Base-by-base conservation (phyloP, 768 basidiomycete genomes). In the Cystobasidium ongulense region DNA sequence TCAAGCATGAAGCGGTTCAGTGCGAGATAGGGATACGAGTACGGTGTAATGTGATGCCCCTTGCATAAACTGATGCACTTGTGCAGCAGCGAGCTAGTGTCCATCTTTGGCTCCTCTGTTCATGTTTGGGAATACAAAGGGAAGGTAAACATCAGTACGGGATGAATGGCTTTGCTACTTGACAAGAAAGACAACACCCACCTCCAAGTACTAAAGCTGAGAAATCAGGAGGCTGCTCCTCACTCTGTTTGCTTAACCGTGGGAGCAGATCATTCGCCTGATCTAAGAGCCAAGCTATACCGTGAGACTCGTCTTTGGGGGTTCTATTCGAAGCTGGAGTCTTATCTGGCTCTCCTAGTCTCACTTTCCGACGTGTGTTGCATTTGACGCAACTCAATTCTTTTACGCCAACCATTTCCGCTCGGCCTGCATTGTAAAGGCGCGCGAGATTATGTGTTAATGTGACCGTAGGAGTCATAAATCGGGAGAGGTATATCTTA, bases 21-120 rank as follows among this genome's bases (percentile, higher is more conserved):
- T 10, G 53, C 54, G 33, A 71, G 68, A 8, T 31, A 52, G 27
- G 66, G 66, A n/a, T 68, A 52, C 39, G 66, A 68, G 21, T 27
- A 43, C 13, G 39, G n/a, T 13, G 38, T 35, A 4, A 68, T 61
- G 10, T 52, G 39, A 25, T 68, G 66, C 46, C n/a, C 38, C 15
- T 64, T 27, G 23, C 36, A 31, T 10, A 64, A 25, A 38, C 3
- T 17, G 3, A 61, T 4, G 57, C 57, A 61, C 4, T 10, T 61
- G 18, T 31, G 11, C 5, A 33, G 25, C 36, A 33, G 11, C 57
- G 36, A 61, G 3, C 13, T 23, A 33, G 57, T 31, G 31, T 61
- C 31, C 29, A 61, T 31, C 23, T 61, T 31, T 27, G 57, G 36
- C 57, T 50, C 46, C n/a, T 11, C n/a, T 8, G 46, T 4, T 39